Evolutionary conservation across 2,329 filamentous ascomycete species (phyloP).

Genomic region (Trichoderma sp.): DNA sequence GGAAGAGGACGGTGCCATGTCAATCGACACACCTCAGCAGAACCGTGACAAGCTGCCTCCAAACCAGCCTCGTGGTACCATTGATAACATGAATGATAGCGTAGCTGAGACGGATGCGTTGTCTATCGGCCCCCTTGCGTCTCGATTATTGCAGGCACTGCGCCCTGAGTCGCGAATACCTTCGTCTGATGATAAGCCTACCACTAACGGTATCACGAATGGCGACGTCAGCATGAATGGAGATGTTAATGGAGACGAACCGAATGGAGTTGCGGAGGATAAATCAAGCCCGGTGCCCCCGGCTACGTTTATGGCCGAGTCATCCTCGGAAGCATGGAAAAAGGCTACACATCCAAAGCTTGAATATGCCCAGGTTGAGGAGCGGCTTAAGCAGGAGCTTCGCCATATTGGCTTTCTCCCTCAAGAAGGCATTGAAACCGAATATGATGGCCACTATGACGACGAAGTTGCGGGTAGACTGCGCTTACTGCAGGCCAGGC

Average conservation of each 20-base stretch:
- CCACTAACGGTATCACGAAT: constrained; percentile 53
- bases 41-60: constrained; percentile 67
- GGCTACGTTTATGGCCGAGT: constrained; percentile 78
- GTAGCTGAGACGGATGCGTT: constrained; percentile 86
- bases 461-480: constrained; percentile 92
- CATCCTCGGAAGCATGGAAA: constrained; percentile 74
- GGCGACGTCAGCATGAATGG: constrained; percentile 60
- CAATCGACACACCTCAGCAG: constrained; percentile 66
- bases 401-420: constrained; percentile 87
- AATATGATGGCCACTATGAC: constrained; percentile 88
- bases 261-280: constrained; percentile 39
- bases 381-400: constrained; percentile 87
- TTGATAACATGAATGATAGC: constrained; percentile 85
- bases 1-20: constrained; percentile 83
- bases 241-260: constrained; percentile 44
- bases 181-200: constrained; percentile 58
- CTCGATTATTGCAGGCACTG: constrained; percentile 77
- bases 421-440: constrained; percentile 62
- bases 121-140: constrained; percentile 82
- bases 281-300: constrained; percentile 55
- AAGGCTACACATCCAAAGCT: constrained; percentile 73
- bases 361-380: constrained; percentile 84
- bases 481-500: constrained; percentile 77
- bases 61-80: constrained; percentile 81
- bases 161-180: constrained; percentile 70